A percentile compares a stretch with the other conserved stretches of the same genome.
Conservation (phyloP, 208 protist genomes). For the Naegleria lovaniensis region DNA sequence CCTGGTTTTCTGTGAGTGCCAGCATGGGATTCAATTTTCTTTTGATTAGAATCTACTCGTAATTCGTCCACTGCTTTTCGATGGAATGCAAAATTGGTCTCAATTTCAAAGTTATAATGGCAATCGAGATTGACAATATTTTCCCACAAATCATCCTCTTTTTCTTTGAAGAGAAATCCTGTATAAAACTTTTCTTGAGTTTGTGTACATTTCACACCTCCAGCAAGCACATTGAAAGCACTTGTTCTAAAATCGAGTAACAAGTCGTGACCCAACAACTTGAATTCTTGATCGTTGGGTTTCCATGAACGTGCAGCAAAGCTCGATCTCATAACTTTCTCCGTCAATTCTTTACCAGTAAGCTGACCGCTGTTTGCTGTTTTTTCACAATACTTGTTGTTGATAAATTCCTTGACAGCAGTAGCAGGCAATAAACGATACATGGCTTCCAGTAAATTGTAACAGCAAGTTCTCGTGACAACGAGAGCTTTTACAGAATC, state of each 20-base stretch:
- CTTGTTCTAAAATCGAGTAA: slow-evolving; percentile 51
- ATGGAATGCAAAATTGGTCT: slow-evolving; percentile 55
- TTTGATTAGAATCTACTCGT: neutral
- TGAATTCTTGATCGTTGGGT: neutral
- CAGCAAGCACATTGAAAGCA: slow-evolving; percentile 62
- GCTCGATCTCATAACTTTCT: slow-evolving; percentile 60
- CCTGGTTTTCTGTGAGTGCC: slow-evolving; percentile 3
- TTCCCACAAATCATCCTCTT: slow-evolving; percentile 55
- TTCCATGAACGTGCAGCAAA: slow-evolving; percentile 37
- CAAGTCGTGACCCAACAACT: neutral
- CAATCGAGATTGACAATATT: slow-evolving; percentile 52
- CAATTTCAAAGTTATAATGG: slow-evolving; percentile 49
- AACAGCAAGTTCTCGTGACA: slow-evolving; percentile 50
- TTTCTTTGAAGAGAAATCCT: slow-evolving; percentile 59
- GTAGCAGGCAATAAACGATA: slow-evolving; percentile 45
- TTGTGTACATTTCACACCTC: slow-evolving; percentile 64
- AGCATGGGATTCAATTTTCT: neutral
- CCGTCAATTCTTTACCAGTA: slow-evolving; percentile 67
- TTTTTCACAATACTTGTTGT: slow-evolving; percentile 45
- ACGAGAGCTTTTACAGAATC: neutral
- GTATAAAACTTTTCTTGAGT: slow-evolving; percentile 64
- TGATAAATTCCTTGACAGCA: slow-evolving; percentile 52
- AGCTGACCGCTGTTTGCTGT: neutral
- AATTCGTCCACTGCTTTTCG: slow-evolving; percentile 30
- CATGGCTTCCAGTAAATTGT: slow-evolving; percentile 62